phyloP scores from a whole-genome alignment of 2,329 filamentous ascomycete species.

The Westerdykella ornata region DNA sequence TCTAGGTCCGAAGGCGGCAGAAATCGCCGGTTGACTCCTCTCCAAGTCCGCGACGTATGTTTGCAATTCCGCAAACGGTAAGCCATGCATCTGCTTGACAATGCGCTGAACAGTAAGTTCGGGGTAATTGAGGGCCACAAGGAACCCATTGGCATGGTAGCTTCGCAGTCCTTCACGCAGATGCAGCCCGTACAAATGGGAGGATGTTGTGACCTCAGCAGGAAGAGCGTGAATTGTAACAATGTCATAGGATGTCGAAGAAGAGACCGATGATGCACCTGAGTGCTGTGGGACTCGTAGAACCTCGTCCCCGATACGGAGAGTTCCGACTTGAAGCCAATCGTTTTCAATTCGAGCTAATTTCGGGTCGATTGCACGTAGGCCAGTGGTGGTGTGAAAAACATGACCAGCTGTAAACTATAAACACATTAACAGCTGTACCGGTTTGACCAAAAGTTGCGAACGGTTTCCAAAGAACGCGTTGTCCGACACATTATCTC shows the following conservation, averaged over 20 bases:
- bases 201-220: neutral
- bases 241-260: neutral
- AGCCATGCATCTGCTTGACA: too few species aligned
- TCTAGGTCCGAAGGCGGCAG: too few species aligned
- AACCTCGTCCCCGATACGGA: neutral
- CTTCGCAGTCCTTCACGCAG: constrained; percentile 1
- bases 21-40: too few species aligned
- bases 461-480: too few species aligned
- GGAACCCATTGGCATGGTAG: constrained; percentile 3
- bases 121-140: constrained; percentile 2
- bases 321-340: constrained; percentile 1
- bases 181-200: constrained; percentile 1
- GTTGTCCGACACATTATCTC: too few species aligned
- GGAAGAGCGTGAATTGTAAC: neutral
- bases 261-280: too few species aligned
- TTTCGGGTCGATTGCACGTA: constrained; percentile 1
- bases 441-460: too few species aligned
- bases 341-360: constrained; percentile 1
- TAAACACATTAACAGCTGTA: neutral
- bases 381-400: constrained; percentile 3
- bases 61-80: too few species aligned
- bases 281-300: neutral
- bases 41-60: too few species aligned
- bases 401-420: constrained; percentile 1
- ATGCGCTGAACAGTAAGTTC: neutral